phyloP scores from a whole-genome alignment of 2,329 filamentous ascomycete genomes.

The Hypoxylon sp. region DNA sequence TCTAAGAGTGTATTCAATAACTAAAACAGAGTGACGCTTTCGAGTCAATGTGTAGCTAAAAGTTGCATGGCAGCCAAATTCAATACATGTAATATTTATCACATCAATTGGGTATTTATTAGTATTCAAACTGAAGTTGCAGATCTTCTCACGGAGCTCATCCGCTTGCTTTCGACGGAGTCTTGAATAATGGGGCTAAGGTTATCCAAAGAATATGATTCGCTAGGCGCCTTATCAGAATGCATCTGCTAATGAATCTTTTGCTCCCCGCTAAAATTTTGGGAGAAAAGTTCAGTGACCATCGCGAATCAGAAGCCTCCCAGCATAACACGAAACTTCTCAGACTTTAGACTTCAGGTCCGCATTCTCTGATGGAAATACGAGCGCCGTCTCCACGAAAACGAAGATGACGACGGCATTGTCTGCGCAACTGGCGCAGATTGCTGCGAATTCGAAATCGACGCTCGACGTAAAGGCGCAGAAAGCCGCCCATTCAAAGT shows the following conservation, averaged over 20 bases:
- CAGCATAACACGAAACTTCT: background rate
- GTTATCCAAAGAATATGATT: conserved; percentile 42
- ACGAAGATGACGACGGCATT: conserved; percentile 82
- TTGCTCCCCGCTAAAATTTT: conserved; percentile 49
- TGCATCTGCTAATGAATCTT: conserved; percentile 42
- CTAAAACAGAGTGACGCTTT: background rate
- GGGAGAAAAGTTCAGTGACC: conserved; percentile 40
- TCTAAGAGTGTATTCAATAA: background rate
- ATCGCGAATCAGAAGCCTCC: conserved; percentile 25
- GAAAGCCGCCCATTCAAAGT: conserved; percentile 91
- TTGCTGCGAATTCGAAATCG: conserved; percentile 89
- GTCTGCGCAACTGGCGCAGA: conserved; percentile 91
- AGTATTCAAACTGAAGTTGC: background rate
- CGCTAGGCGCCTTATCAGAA: conserved; percentile 43
- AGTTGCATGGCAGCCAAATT: background rate
- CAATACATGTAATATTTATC: background rate
- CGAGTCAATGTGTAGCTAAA: background rate
- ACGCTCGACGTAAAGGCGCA: conserved; percentile 94
- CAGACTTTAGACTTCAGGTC: conserved; percentile 21
- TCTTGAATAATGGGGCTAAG: conserved; percentile 8
- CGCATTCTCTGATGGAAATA: conserved; percentile 39
- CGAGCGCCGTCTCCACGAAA: background rate
- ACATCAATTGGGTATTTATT: background rate
- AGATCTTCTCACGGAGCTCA: background rate
- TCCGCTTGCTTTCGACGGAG: background rate